These are phyloP conservation scores for Cutaneotrichosporon sp. DNA, from an alignment of 1,284 basidiomycete species.

Conservation along the genomic window DNA sequence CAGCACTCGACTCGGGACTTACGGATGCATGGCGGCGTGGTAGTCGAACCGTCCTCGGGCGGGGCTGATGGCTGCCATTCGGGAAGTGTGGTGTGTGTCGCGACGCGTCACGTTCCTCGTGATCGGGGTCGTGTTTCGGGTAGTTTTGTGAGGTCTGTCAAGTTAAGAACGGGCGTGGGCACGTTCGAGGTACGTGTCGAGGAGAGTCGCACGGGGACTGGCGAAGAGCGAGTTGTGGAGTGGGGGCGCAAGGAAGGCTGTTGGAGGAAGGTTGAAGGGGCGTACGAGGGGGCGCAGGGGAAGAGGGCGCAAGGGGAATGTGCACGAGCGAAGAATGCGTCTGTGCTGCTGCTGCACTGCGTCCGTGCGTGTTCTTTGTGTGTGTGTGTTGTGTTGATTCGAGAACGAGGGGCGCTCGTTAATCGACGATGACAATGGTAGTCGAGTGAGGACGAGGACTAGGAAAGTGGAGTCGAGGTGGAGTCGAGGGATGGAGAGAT, in stretches of 20 bases:
- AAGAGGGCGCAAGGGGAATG: neutral
- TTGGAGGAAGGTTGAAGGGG: neutral
- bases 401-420: neutral
- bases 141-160: neutral
- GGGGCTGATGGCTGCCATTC: conserved; percentile 17
- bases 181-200: neutral
- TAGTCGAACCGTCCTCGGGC: conserved; percentile 26
- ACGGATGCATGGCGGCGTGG: conserved; percentile 27
- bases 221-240: neutral
- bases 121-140: neutral
- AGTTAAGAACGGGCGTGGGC: neutral
- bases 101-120: neutral
- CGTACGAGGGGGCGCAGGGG: neutral
- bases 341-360: neutral
- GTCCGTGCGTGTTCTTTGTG: neutral
- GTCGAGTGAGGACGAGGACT: neutral
- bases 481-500: no score
- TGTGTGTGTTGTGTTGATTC: neutral
- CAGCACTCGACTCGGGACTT: conserved; percentile 9
- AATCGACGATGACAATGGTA: neutral
- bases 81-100: neutral
- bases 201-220: neutral
- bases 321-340: neutral
- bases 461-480: neutral
- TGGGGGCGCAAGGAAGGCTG: no score